phyloP scores from a whole-genome alignment of 805 yeast genomes.

The Saturnispora sekii region DNA sequence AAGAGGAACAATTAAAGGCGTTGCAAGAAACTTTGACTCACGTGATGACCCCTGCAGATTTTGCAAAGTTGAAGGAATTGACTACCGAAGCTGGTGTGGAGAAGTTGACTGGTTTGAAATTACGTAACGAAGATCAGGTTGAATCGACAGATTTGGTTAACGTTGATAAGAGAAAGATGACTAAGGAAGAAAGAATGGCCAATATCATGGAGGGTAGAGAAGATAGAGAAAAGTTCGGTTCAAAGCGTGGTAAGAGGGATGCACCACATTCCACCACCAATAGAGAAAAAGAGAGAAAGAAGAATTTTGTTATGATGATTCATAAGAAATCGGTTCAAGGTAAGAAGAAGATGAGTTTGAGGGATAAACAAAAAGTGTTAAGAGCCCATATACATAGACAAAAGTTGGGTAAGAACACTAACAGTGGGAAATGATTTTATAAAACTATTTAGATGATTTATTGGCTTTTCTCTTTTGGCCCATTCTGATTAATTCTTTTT shows the following conservation, averaged over 20 bases:
- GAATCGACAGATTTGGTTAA: conserved; percentile 75
- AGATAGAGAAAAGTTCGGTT: conserved; percentile 84
- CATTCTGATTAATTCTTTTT: conserved; percentile 11
- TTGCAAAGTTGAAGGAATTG: conserved; percentile 87
- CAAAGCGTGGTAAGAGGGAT: conserved; percentile 70
- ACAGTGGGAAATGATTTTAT: conserved; percentile 4
- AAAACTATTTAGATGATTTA: background rate
- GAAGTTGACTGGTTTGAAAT: conserved; percentile 53
- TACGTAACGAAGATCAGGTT: conserved; percentile 70
- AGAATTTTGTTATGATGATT: conserved; percentile 98
- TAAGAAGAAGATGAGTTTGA: conserved; percentile 77
- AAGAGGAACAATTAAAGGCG: conserved; percentile 37
- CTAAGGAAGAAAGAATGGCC: conserved; percentile 84
- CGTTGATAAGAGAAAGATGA: conserved; percentile 69
- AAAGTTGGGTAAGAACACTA: conserved; percentile 42
- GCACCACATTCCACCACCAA: conserved; percentile 87
- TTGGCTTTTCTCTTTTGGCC: background rate
- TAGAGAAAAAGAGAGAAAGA: conserved; percentile 92
- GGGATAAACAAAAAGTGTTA: conserved; percentile 82
- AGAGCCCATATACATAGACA: conserved; percentile 83
- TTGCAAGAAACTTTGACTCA: conserved; percentile 39
- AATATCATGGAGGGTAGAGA: conserved; percentile 85
- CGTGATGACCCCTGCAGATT: conserved; percentile 94
- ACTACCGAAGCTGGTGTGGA: conserved; percentile 78
- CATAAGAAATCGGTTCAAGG: conserved; percentile 94